phyloP scores from a whole-genome alignment of 805 yeast genomes.

The Ogataea paraovalis region DNA sequence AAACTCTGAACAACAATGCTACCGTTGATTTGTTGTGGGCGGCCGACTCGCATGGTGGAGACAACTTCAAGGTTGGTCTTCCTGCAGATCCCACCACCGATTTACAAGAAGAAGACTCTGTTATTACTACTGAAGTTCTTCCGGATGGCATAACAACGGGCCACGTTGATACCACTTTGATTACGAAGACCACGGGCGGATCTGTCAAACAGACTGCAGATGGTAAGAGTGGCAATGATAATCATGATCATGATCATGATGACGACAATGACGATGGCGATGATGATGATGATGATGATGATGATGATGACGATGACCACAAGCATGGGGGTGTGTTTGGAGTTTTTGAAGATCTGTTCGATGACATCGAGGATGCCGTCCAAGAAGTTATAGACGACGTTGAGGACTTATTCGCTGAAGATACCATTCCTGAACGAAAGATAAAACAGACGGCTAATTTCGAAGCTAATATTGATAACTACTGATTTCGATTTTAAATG shows the following conservation, averaged over 20 bases:
- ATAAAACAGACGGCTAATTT: neutral
- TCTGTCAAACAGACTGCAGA: neutral
- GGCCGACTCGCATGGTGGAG: neutral
- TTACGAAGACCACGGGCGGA: neutral
- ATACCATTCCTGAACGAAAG: constrained; percentile 1
- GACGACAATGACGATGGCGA: constrained; percentile 15
- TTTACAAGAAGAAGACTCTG: constrained; percentile 4
- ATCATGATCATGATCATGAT: constrained; percentile 15
- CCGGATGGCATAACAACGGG: constrained; percentile 3
- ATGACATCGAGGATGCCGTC: constrained; percentile 18
- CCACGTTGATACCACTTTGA: neutral
- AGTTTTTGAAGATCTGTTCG: constrained; percentile 19
- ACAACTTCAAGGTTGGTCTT: constrained; percentile 4
- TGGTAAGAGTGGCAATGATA: constrained; percentile 17
- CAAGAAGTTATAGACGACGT: constrained; percentile 25
- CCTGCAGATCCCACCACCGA: constrained; percentile 6
- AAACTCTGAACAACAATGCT: constrained; percentile 41
- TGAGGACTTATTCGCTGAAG: constrained; percentile 20
- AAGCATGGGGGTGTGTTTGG: constrained; percentile 12
- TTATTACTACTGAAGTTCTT: constrained; percentile 2
- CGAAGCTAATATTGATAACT: neutral
- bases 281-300: constrained; percentile 15
- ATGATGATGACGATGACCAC: constrained; percentile 13
- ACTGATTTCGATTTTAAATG: neutral
- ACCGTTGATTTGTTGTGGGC: constrained; percentile 46